These are phyloP conservation scores for Candida golubevii DNA, from an alignment of 805 yeast species.

Conservation along the genomic window DNA sequence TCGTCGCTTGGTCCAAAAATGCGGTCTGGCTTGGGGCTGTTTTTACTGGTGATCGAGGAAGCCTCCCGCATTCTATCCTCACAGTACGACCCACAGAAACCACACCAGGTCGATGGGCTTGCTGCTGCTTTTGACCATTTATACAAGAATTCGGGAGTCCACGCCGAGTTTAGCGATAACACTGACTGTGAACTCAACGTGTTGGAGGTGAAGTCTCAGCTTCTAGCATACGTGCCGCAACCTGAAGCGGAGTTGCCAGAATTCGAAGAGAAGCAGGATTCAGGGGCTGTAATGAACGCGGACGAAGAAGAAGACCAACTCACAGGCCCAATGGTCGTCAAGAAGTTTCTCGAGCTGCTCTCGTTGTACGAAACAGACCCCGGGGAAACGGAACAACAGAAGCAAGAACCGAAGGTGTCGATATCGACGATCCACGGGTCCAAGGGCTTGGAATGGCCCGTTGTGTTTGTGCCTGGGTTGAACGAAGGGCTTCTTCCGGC, in stretches of 20 bases:
- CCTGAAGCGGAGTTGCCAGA: conserved; percentile 17
- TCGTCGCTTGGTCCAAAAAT: conserved; percentile 13
- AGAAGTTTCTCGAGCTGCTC: conserved; percentile 14
- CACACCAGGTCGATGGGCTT: neutral
- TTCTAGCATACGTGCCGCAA: conserved; percentile 30
- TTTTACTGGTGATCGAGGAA: conserved; percentile 24
- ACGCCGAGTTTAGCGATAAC: conserved; percentile 24
- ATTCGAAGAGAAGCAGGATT: neutral
- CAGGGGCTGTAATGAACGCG: neutral
- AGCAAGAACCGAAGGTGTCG: conserved; percentile 26
- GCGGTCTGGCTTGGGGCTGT: conserved; percentile 18
- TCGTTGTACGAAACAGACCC: conserved; percentile 19
- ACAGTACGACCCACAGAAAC: conserved; percentile 1
- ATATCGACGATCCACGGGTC: conserved; percentile 88
- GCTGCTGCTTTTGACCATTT: conserved; percentile 22
- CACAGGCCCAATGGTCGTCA: conserved; percentile 7
- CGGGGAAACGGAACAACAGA: conserved; percentile 15
- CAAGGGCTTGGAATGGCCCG: conserved; percentile 94
- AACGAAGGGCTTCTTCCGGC: conserved; percentile 67
- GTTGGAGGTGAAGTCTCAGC: conserved; percentile 35
- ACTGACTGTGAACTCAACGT: conserved; percentile 32
- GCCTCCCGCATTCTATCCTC: conserved; percentile 14
- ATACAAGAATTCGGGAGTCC: conserved; percentile 27
- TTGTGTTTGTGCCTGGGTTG: conserved; percentile 76
- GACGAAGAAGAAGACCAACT: conserved; percentile 12